Evolutionary conservation across 495 filamentous ascomycete genomes (phyloP).

Genomic region (Annulohypoxylon maeteangense): DNA sequence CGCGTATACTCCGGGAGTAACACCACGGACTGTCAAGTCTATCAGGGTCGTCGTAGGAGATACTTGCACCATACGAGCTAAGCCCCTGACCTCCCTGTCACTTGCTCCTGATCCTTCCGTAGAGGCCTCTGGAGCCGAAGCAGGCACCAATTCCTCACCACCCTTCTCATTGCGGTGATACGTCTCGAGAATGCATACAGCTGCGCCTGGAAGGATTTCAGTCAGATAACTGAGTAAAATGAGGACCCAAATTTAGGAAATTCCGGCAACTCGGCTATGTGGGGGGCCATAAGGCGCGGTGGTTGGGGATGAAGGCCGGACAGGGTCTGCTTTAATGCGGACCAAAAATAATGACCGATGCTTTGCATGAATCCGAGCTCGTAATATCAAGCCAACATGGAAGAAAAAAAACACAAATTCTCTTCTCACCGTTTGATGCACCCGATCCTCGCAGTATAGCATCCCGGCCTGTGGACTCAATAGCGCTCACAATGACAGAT

Average conservation of each 20-base stretch:
- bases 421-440: slow-evolving; percentile 76
- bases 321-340: slow-evolving; percentile 16
- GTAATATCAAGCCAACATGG: slow-evolving; percentile 5
- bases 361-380: slow-evolving; percentile 19
- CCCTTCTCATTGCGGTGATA: slow-evolving; percentile 61
- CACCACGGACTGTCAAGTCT: slow-evolving; percentile 86
- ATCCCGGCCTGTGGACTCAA: slow-evolving; percentile 89
- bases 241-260: slow-evolving; percentile 10
- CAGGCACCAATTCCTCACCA: slow-evolving; percentile 45
- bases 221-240: slow-evolving; percentile 27
- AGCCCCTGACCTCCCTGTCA: slow-evolving; percentile 69
- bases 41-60: slow-evolving; percentile 78
- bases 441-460: slow-evolving; percentile 94
- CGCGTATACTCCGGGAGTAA: slow-evolving; percentile 82
- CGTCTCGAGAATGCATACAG: slow-evolving; percentile 96
- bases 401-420: slow-evolving; percentile 15
- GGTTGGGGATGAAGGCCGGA: slow-evolving; percentile 3
- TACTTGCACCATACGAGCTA: slow-evolving; percentile 85
- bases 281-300: background rate
- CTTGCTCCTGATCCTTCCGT: slow-evolving; percentile 61
- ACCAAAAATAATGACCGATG: slow-evolving; percentile 25
- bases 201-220: slow-evolving; percentile 70
- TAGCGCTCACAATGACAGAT: slow-evolving; percentile 86
- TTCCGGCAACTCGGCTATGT: background rate
- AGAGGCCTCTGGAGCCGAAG: slow-evolving; percentile 43